A percentile compares a stretch with the other conserved stretches of the same genome.
These are phyloP conservation scores for Phytophthora rubi DNA, from an alignment of 352 stramenopile genomes.

Conservation along the genomic window DNA sequence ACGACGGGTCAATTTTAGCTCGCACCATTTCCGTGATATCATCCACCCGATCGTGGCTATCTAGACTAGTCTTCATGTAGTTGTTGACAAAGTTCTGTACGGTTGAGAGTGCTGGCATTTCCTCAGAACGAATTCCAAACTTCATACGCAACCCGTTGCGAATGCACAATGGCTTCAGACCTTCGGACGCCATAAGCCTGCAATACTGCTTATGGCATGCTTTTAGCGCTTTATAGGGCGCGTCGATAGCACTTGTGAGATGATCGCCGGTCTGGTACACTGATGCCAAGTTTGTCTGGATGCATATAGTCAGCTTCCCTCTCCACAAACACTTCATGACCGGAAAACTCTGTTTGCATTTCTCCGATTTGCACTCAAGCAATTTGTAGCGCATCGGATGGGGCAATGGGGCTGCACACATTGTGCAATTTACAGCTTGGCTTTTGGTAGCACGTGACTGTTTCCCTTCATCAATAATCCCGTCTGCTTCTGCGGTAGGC, in stretches of 20 bases:
- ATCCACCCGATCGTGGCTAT: neutral
- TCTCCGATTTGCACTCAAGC: neutral
- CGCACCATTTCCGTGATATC: neutral
- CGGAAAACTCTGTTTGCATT: neutral
- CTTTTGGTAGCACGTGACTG: neutral
- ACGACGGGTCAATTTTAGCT: neutral
- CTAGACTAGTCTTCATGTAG: neutral
- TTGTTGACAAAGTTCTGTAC: neutral
- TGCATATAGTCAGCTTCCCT: neutral
- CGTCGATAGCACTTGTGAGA: neutral
- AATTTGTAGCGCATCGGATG: neutral
- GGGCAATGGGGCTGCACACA: neutral
- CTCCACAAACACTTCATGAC: neutral
- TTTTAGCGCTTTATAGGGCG: neutral
- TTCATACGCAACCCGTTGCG: conserved; percentile 1
- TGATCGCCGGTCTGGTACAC: neutral
- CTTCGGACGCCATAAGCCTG: neutral
- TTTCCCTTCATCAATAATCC: neutral
- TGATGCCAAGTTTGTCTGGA: neutral
- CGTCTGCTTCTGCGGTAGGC: neutral
- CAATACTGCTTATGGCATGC: conserved; percentile 9
- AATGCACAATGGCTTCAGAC: conserved; percentile 5
- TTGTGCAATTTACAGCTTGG: neutral
- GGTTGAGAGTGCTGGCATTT: neutral
- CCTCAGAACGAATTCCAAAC: neutral